Evolutionary conservation across 2,329 filamentous ascomycete species (phyloP), one percentile per base, ranked within the genome.

Genomic region (Chrysoporthe cubensis): DNA sequence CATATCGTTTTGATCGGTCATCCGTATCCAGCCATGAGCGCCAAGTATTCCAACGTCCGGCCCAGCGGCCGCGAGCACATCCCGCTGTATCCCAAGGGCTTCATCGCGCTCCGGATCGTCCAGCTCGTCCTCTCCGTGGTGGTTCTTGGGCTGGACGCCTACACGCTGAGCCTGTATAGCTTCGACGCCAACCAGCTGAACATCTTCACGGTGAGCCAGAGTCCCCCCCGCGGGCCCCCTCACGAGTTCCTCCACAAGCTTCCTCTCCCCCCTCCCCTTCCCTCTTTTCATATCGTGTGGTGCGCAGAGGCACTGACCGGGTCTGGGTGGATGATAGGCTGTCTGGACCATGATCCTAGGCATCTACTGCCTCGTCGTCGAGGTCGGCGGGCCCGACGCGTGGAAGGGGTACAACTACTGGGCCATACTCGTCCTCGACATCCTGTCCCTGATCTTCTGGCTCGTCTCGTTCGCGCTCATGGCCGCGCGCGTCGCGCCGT

Each of bases 361-460:
- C 60, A 75, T 82, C 69, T 88, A 87, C 76, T 76, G 81, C 62
- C 73, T 86, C 13, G 75, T 82, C 18, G 79, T 82, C n/a, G 76
- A 80, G 54, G 78, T 77, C 48, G 78, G 77, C 32, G 73, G 76
- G 0, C 78, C 80, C n/a, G 74, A 74, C 2, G 72, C 79, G 26
- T 59, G 21, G 34, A 48, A 40, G 21, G 57, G 43, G 2, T 86
- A 83, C 75, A 88, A 87, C 75, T 84, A 84, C 75, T 87, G 84
- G 81, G 82, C 83, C 37, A 78, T 84, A 8, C 75, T 88, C 3
- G 78, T 77, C 32, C 76, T 88, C 48, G 85, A 88, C 70, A 79
- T 84, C 26, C 79, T 84, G 66, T 80, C 84, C 42, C 73, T 84
- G 64, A 68, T 88, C 66, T 83, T 88, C 74, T 88, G 85, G 86